These are phyloP conservation scores for Colletotrichum lindemuthianum DNA, from an alignment of 2,329 filamentous ascomycete species.

Conservation along the genomic window DNA sequence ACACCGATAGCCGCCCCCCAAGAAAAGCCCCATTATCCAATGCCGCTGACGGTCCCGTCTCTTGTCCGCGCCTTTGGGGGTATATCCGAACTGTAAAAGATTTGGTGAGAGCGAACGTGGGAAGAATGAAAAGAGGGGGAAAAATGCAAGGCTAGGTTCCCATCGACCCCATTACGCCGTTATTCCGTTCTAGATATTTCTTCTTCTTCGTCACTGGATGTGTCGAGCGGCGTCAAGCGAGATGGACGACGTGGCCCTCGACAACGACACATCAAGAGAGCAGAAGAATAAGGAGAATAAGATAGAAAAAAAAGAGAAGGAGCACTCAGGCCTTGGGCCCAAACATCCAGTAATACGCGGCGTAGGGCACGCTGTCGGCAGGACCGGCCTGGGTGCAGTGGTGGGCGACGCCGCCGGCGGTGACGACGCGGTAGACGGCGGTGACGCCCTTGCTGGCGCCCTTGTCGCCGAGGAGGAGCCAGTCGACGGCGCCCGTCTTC, in stretches of 20 bases:
- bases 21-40: too few relatives aligned
- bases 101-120: too few relatives aligned
- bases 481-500: slow-evolving; percentile 63
- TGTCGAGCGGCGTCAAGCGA: too few relatives aligned
- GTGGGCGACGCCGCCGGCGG: slow-evolving; percentile 60
- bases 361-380: slow-evolving; percentile 63
- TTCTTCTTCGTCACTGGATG: too few relatives aligned
- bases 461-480: slow-evolving; percentile 60
- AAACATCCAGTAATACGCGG: slow-evolving; percentile 69
- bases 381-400: slow-evolving; percentile 53
- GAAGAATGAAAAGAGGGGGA: too few relatives aligned
- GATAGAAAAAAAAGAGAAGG: neutral
- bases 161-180: too few relatives aligned
- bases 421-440: slow-evolving; percentile 65
- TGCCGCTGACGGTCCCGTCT: too few relatives aligned
- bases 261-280: slow-evolving; percentile 6
- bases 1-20: too few relatives aligned
- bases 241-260: neutral
- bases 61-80: too few relatives aligned
- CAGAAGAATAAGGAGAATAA: neutral
- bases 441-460: slow-evolving; percentile 50
- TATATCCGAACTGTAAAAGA: too few relatives aligned
- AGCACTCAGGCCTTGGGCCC: slow-evolving; percentile 40
- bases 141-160: too few relatives aligned
- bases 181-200: too few relatives aligned